Evolutionary conservation across 139 green algal species (phyloP).

Genomic region (Diplosphaera chodatii): DNA sequence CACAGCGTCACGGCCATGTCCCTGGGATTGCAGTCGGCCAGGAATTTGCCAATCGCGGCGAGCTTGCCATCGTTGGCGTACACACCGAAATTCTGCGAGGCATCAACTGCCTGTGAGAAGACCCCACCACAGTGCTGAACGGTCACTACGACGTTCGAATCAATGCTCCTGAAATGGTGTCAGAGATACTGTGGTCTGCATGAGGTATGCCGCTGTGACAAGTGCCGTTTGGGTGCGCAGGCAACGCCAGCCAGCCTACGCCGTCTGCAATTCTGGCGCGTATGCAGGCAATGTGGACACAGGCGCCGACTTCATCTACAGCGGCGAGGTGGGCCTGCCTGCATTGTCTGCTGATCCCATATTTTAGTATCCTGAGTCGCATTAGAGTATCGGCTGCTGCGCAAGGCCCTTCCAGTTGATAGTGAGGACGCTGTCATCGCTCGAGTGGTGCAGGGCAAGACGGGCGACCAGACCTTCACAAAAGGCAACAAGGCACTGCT

Average conservation of each 20-base stretch:
- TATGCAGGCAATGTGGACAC: conserved; percentile 58
- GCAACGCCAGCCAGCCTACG: conserved; percentile 18
- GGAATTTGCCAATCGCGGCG: conserved; percentile 26
- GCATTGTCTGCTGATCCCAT: too few species aligned
- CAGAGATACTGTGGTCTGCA: not conserved
- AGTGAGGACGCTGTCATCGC: too few species aligned
- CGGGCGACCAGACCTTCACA: conserved; percentile 26
- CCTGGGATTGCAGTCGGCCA: conserved; percentile 29
- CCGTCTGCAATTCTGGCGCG: conserved; percentile 49
- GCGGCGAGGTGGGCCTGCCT: conserved; percentile 31
- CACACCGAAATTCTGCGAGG: conserved; percentile 33
- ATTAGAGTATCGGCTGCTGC: too few species aligned
- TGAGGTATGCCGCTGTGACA: too few species aligned
- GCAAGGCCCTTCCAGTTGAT: too few species aligned
- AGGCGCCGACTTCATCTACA: conserved; percentile 50
- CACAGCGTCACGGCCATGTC: conserved; percentile 27
- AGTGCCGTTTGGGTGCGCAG: not conserved
- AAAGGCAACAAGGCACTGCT: conserved; percentile 36
- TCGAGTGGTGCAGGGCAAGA: conserved; percentile 3
- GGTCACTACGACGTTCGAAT: too few species aligned
- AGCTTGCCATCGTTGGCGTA: conserved; percentile 27
- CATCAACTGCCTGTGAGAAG: conserved; percentile 26
- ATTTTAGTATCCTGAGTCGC: too few species aligned
- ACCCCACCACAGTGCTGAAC: too few species aligned
- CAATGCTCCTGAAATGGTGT: too few species aligned